Evolutionary conservation across 129 eudicot genomes (phyloP), one percentile per base, ranked within the genome.

Genomic region (Lonicera japonica): DNA sequence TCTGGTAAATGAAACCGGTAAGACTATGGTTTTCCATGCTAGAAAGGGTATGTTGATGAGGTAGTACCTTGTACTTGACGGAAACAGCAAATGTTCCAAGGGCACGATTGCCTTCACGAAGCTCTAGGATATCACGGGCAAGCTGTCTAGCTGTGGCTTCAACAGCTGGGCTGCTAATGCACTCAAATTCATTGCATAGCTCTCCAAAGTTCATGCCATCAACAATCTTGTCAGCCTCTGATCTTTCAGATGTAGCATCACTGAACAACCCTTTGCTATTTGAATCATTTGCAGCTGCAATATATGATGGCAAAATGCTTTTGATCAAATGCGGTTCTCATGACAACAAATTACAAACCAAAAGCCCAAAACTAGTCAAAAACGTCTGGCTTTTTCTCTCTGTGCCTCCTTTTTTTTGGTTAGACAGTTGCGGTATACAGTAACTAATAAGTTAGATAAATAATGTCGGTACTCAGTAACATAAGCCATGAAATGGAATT

Each of bases 101-200:
- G 56, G 99, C 95, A 11, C 99, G 95, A 74, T 85, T 92, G 63
- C 91, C 95, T 61, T 88, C 68, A 3, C 99, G 83, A 39, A 92
- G 96, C 72, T 92, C 85, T 21, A 92, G 62, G 58, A 88, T 88
- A 71, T 92, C 99, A n/a, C 99, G 96, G 0, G 65, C 96, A 23
- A 92, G 96, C 61, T 88, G 95, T 68, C 99, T 74, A 1, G 97
- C 97, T 8, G 92, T 80, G 64, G 97, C 88, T 83, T 92, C 99
- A 58, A 92, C 88, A 9, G 80, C 38, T 19, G 97, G 97, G 67
- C 95, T 92, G 63, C 99, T 92, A 14, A 82, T 82, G 84, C 99
- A 92, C 74, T 92, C 96, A 63, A 92, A 92, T 22, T 92, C 99
- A 69, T 92, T 79, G 86, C 99, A 92, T 21, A 92, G 75, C 63